A percentile compares a stretch with the other conserved stretches of the same genome.
Conservation (phyloP, 306 rosid genomes). For the Vigna reflexopilosa region DNA sequence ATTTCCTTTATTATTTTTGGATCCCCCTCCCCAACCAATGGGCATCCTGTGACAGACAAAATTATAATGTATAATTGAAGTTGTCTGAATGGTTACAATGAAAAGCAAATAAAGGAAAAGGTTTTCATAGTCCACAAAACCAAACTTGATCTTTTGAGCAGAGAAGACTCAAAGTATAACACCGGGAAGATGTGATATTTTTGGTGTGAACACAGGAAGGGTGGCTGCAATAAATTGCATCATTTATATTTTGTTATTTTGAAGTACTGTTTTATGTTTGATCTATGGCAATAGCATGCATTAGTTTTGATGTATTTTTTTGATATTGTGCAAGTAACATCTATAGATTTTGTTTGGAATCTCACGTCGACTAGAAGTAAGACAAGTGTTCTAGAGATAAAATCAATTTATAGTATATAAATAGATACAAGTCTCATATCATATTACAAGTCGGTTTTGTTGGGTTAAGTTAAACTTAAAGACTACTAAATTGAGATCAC, state of each 20-base stretch:
- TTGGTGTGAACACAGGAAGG: not conserved
- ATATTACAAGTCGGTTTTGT: no score
- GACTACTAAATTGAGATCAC: not conserved
- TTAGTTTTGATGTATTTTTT: not conserved
- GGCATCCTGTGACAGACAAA: not conserved
- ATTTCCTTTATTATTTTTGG: not conserved
- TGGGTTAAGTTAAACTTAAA: no score
- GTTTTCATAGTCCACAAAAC: slow-evolving; percentile 5
- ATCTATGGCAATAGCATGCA: not conserved
- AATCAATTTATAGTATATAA: no score
- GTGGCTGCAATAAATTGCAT: not conserved
- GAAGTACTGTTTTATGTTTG: not conserved
- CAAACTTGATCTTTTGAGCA: slow-evolving; percentile 6
- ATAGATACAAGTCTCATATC: no score
- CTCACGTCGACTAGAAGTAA: no score
- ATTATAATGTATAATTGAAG: not conserved
- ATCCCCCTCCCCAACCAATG: no score
- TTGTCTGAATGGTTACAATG: slow-evolving; percentile 20
- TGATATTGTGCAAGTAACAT: not conserved
- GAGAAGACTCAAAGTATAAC: not conserved
- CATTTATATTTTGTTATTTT: not conserved
- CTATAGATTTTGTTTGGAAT: not conserved
- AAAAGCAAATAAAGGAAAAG: slow-evolving; percentile 21
- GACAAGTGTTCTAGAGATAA: no score
- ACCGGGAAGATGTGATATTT: not conserved